A percentile compares a stretch with the other conserved stretches of the same genome.
Evolutionary conservation across 768 basidiomycete species (phyloP).

Genomic region (Pulveroboletus sp.): DNA sequence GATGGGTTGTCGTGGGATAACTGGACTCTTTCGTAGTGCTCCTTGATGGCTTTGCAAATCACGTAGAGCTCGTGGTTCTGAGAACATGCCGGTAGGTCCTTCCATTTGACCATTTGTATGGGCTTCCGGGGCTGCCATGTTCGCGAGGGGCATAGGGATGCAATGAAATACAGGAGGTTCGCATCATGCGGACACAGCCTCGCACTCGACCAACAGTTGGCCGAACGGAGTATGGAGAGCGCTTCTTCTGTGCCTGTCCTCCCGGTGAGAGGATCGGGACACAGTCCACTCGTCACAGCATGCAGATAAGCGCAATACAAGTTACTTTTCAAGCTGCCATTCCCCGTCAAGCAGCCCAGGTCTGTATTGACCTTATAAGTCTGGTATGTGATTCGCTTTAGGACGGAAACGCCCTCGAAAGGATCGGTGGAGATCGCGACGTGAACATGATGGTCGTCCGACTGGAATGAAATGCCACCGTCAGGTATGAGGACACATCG

Average conservation of each 20-base stretch:
- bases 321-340: slow-evolving; percentile 21
- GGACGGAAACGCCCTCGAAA: too few relatives aligned
- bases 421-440: slow-evolving; percentile 2
- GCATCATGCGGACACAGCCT: slow-evolving; percentile 25
- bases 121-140: slow-evolving; percentile 37
- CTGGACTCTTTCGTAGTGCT: slow-evolving; percentile 10
- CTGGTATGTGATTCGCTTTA: slow-evolving; percentile 16
- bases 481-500: slow-evolving; percentile 38
- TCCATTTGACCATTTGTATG: slow-evolving; percentile 15
- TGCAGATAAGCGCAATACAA: slow-evolving; percentile 44
- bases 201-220: slow-evolving; percentile 38
- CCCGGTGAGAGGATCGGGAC: slow-evolving; percentile 41
- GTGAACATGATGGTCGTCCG: slow-evolving; percentile 9
- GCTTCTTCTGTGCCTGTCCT: slow-evolving; percentile 45
- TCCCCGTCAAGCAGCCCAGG: slow-evolving; percentile 27
- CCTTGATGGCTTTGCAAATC: slow-evolving; percentile 19
- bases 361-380: slow-evolving; percentile 29
- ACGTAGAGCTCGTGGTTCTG: slow-evolving; percentile 7
- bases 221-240: slow-evolving; percentile 35
- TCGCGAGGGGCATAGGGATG: slow-evolving; percentile 31
- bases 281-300: slow-evolving; percentile 37
- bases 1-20: slow-evolving; percentile 3
- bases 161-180: slow-evolving; percentile 31
- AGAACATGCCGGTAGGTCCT: neutral
- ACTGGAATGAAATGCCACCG: slow-evolving; percentile 17